phyloP scores from a whole-genome alignment of 441 rosid genomes.

The Rhodomyrtus psidioides region DNA sequence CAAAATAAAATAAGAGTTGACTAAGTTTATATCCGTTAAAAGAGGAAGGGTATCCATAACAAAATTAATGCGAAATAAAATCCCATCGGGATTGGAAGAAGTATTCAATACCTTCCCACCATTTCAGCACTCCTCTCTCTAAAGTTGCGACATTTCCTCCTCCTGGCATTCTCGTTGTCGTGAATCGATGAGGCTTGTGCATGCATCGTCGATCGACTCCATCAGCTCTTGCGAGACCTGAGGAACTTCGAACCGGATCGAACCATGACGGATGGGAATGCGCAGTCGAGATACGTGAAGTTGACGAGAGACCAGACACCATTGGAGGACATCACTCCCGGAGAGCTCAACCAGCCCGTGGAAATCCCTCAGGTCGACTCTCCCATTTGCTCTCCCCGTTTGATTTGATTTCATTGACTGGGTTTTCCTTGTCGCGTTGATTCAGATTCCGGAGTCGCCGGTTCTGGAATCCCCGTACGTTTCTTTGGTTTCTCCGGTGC shows the following conservation, averaged over 20 bases:
- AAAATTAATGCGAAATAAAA: background rate
- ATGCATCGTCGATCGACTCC: background rate
- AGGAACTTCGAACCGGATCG: background rate
- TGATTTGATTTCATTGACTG: background rate
- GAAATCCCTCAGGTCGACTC: slow-evolving; percentile 58
- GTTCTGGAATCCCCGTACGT: background rate
- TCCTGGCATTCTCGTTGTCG: background rate
- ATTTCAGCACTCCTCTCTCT: background rate
- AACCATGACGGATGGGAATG: slow-evolving; percentile 47
- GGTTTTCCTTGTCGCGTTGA: background rate
- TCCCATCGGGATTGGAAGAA: background rate
- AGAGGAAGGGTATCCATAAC: too few species aligned
- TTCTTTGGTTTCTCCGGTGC: background rate
- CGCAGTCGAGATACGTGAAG: slow-evolving; percentile 55
- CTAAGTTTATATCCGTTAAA: too few species aligned
- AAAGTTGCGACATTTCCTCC: background rate
- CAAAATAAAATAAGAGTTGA: too few species aligned
- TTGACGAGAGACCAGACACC: slow-evolving; percentile 56
- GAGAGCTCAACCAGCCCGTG: slow-evolving; percentile 95
- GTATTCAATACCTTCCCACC: background rate
- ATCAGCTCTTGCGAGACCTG: background rate
- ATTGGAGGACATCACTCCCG: slow-evolving; percentile 59
- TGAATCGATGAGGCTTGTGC: background rate
- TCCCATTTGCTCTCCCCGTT: background rate
- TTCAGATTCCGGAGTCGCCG: background rate